A percentile compares a stretch with the other conserved stretches of the same genome.
Evolutionary conservation across 1,139 yeast species (phyloP).

Genomic region (Debaryomyces sp.): DNA sequence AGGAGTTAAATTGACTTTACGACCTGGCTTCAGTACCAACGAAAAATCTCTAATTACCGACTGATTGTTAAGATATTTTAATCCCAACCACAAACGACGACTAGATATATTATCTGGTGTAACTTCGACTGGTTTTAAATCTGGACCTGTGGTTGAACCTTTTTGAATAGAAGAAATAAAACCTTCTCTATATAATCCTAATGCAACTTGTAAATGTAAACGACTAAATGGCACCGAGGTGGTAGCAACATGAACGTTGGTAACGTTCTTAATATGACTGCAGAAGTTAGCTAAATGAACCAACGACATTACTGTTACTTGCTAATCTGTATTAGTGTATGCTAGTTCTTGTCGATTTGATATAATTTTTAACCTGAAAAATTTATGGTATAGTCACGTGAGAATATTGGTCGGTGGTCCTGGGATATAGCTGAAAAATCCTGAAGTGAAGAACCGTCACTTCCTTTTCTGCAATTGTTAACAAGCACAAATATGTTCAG

Average conservation of each 20-base stretch:
- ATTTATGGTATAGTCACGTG: conserved; percentile 3
- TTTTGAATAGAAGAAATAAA: conserved; percentile 81
- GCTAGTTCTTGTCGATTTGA: neutral
- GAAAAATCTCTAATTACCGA: conserved; percentile 76
- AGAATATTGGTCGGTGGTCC: neutral
- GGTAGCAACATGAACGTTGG: conserved; percentile 69
- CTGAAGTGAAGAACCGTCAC: neutral
- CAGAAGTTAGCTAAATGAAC: conserved; percentile 84
- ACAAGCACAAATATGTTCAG: neutral
- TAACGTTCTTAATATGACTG: conserved; percentile 87
- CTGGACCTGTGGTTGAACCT: conserved; percentile 93
- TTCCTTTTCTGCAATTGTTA: neutral
- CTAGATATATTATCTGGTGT: conserved; percentile 87
- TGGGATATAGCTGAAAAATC: conserved; percentile 2
- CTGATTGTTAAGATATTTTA: conserved; percentile 80
- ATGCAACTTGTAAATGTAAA: conserved; percentile 78
- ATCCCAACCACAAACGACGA: conserved; percentile 87
- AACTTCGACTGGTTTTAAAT: conserved; percentile 68
- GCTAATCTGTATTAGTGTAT: neutral
- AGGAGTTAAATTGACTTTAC: conserved; percentile 64
- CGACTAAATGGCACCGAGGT: conserved; percentile 87
- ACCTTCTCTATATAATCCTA: conserved; percentile 89
- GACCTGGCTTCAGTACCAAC: conserved; percentile 83
- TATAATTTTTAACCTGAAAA: conserved; percentile 3
- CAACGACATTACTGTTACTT: conserved; percentile 61